These are phyloP conservation scores for Eucalyptus sp. DNA, from an alignment of 345 rosid genomes.

Conservation along the genomic window DNA sequence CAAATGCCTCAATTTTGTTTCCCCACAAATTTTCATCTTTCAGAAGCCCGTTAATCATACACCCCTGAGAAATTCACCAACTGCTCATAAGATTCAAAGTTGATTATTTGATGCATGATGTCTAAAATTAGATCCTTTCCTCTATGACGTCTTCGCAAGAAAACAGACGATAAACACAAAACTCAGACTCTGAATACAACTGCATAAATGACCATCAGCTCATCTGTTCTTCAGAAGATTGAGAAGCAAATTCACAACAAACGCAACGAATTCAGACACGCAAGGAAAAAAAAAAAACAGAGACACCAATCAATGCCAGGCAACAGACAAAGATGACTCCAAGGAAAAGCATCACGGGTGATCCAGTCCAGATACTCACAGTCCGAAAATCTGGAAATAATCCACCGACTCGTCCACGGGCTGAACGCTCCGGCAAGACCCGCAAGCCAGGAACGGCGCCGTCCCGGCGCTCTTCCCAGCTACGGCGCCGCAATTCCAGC, in stretches of 20 bases:
- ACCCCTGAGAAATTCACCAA: neutral
- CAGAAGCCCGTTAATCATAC: neutral
- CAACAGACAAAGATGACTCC: neutral
- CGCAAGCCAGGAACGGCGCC: conserved; percentile 52
- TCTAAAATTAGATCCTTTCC: neutral
- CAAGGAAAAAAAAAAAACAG: neutral
- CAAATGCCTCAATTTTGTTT: neutral
- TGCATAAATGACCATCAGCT: neutral
- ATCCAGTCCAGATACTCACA: conserved; percentile 32
- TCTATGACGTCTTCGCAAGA: neutral
- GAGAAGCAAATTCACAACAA: neutral
- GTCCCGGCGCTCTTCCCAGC: neutral
- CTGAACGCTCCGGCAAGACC: conserved; percentile 64
- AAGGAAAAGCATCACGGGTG: neutral
- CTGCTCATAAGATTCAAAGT: neutral
- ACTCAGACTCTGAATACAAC: neutral
- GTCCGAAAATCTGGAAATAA: conserved; percentile 69
- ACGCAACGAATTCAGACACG: neutral
- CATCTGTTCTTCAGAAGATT: neutral
- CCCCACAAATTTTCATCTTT: neutral
- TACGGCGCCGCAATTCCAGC: conserved; percentile 65
- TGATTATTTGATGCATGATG: neutral
- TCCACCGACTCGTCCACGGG: conserved; percentile 66
- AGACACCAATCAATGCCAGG: neutral
- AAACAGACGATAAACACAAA: neutral